Percentiles rank a stretch among this genome's conserved stretches.
Conservation (phyloP, 2,329 filamentous ascomycete species). For the Boeremia lycopersici region DNA sequence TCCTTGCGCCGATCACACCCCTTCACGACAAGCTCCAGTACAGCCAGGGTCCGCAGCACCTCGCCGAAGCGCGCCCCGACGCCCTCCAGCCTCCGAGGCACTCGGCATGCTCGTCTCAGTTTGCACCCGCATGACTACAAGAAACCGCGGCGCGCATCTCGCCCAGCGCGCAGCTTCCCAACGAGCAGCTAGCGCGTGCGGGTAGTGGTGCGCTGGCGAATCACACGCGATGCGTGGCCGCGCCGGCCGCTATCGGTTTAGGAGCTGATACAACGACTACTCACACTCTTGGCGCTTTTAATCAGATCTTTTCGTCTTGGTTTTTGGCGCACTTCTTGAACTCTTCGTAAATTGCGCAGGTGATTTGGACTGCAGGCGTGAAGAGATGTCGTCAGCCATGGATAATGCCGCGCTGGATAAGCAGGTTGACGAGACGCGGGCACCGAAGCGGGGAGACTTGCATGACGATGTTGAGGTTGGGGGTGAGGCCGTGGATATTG, state of each 20-base stretch:
- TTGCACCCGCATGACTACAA: constrained; percentile 6
- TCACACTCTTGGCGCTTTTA: constrained; percentile 9
- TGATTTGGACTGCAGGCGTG: not conserved
- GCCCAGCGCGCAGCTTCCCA: not conserved
- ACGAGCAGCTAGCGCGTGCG: too few relatives aligned
- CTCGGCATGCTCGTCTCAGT: not conserved
- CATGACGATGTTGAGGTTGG: constrained; percentile 44
- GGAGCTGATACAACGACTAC: constrained; percentile 14
- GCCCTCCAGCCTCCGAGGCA: not conserved
- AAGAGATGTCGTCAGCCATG: constrained; percentile 30
- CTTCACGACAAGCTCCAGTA: constrained; percentile 3
- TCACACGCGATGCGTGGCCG: constrained; percentile 3
- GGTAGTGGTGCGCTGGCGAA: constrained; percentile 15
- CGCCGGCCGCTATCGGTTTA: constrained; percentile 30
- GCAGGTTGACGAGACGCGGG: constrained; percentile 21
- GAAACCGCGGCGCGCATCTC: not conserved
- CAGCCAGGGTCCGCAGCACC: constrained; percentile 1
- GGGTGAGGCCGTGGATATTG: constrained; percentile 41
- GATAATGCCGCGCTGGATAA: constrained; percentile 24
- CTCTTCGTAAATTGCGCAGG: not conserved
- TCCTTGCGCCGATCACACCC: constrained; percentile 15
- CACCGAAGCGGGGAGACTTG: constrained; percentile 32
- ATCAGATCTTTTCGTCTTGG: constrained; percentile 18
- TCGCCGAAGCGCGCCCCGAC: too few relatives aligned
- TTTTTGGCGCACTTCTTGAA: not conserved